phyloP scores from a whole-genome alignment of 257 asterid genomes.

The Asclepias syriaca region DNA sequence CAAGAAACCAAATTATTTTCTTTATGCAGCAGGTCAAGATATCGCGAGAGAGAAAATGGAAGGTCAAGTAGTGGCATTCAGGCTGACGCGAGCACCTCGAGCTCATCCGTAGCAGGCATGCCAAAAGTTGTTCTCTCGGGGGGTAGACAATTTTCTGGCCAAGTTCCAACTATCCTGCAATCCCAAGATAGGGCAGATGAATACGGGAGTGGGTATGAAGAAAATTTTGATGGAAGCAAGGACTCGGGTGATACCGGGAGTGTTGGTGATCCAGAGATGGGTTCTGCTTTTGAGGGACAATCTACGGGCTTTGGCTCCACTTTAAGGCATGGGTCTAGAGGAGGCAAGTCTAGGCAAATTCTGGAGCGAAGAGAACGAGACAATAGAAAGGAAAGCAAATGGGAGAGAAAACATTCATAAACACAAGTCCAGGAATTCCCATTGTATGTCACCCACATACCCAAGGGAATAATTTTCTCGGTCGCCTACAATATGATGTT shows the following conservation, averaged over 20 bases:
- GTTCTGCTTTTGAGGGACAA: constrained; percentile 68
- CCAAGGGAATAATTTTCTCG: not conserved
- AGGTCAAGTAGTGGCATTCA: constrained; percentile 48
- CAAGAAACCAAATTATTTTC: not conserved
- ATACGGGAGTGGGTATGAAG: constrained; percentile 72
- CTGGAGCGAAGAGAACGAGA: constrained; percentile 86
- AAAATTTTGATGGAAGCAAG: constrained; percentile 68
- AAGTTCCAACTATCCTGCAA: constrained; percentile 68
- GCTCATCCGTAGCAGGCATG: constrained; percentile 23
- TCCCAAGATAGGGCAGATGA: constrained; percentile 82
- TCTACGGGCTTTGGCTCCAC: constrained; percentile 37
- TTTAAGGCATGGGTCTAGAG: constrained; percentile 67
- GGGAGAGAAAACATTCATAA: constrained; percentile 78
- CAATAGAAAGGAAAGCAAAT: constrained; percentile 84
- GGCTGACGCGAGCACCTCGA: constrained; percentile 32
- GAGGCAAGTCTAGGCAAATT: constrained; percentile 74
- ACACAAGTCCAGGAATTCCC: not conserved
- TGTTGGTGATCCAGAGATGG: constrained; percentile 70
- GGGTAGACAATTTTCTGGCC: constrained; percentile 60
- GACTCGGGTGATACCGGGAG: constrained; percentile 90
- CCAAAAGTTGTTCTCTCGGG: constrained; percentile 54
- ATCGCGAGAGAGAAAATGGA: constrained; percentile 79
- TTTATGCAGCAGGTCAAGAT: constrained; percentile 47
- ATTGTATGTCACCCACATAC: not conserved
- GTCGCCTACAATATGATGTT: not conserved